A percentile compares a stretch with the other conserved stretches of the same genome.
Evolutionary conservation across 306 rosid genomes (phyloP).

Genomic region (Vigna radiata): DNA sequence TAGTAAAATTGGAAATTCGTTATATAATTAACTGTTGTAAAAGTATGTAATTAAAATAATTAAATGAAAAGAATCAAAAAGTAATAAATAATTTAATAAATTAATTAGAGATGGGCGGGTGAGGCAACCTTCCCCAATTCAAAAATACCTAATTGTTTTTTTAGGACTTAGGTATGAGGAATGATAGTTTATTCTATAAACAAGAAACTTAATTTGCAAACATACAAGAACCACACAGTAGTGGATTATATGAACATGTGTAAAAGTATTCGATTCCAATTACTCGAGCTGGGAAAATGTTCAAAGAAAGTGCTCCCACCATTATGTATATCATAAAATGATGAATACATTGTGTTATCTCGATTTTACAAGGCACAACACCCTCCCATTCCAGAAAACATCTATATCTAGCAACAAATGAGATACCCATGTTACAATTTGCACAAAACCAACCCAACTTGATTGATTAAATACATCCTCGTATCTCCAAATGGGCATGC

Average conservation of each 20-base stretch:
- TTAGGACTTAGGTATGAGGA: no score
- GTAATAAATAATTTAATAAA: no score
- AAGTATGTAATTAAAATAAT: no score
- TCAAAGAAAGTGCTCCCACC: slow-evolving; percentile 39
- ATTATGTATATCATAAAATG: slow-evolving; percentile 48
- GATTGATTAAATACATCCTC: slow-evolving; percentile 39
- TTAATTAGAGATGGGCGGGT: no score
- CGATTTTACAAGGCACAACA: slow-evolving; percentile 52
- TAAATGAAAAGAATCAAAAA: no score
- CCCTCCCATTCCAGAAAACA: slow-evolving; percentile 49
- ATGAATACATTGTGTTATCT: slow-evolving; percentile 52
- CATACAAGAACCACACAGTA: slow-evolving; percentile 23
- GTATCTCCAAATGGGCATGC: slow-evolving; percentile 30
- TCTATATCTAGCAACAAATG: slow-evolving; percentile 51
- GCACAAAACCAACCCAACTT: slow-evolving; percentile 66
- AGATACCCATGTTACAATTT: slow-evolving; percentile 50
- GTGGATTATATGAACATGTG: slow-evolving; percentile 25
- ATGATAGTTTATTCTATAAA: no score
- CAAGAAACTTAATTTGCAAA: neutral
- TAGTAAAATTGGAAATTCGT: no score
- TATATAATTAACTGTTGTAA: no score
- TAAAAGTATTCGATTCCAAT: slow-evolving; percentile 21
- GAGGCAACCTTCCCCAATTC: no score
- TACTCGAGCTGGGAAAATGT: slow-evolving; percentile 19
- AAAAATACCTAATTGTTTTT: no score